phyloP scores from a whole-genome alignment of 176 grass and related monocot species.

The Chloris gayana region DNA sequence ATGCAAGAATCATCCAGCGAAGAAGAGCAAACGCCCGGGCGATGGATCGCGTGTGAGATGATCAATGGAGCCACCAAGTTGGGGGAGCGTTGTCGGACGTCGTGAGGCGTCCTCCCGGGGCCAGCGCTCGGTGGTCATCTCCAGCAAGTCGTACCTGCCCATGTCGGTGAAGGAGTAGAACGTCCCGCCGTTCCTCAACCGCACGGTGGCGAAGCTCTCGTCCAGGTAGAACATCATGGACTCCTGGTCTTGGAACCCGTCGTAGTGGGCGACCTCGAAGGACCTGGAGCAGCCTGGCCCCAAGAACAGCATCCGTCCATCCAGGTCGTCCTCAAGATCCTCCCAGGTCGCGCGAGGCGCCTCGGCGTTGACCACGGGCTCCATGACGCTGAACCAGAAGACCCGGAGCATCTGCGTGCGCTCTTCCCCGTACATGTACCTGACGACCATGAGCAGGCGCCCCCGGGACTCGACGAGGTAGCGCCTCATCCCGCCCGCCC shows the following conservation, averaged over 20 bases:
- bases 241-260: conserved; percentile 26
- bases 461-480: conserved; percentile 50
- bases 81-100: conserved; percentile 36
- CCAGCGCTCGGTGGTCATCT: conserved; percentile 3
- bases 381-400: conserved; percentile 17
- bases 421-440: conserved; percentile 13
- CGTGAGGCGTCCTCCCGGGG: conserved; percentile 2
- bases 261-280: conserved; percentile 28
- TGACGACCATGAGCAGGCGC: conserved; percentile 41
- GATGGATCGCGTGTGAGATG: not conserved
- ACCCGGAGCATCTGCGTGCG: conserved; percentile 35
- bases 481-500: not conserved
- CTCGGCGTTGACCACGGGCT: not conserved
- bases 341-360: conserved; percentile 16
- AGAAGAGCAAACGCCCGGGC: not conserved
- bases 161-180: conserved; percentile 40
- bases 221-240: conserved; percentile 47
- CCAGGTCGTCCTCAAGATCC: not conserved
- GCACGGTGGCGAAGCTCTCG: not conserved
- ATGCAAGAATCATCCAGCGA: conserved; percentile 19
- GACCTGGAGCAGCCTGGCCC: conserved; percentile 47
- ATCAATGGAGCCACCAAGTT: conserved; percentile 56
- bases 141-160: conserved; percentile 43
- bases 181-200: not conserved
- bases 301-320: conserved; percentile 49